Base-by-base conservation (phyloP, 2,329 filamentous ascomycete genomes). In the Fusarium sp. region DNA sequence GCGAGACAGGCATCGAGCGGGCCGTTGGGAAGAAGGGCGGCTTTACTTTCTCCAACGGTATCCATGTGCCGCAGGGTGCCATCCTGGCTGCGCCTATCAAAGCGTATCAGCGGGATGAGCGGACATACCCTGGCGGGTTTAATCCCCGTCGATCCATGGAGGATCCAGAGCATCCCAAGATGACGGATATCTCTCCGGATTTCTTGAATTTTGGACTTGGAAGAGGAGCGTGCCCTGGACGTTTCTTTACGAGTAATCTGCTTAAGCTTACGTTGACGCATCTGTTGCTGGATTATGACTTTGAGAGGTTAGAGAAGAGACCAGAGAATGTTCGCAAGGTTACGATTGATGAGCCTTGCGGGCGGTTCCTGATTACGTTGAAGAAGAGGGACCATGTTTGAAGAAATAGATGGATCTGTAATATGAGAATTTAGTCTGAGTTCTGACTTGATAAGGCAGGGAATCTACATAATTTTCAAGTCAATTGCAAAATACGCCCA, bases 1-100 rank as follows among this genome's bases (percentile, higher is more conserved):
- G 63, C 17, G 63, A 66, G 45, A 66, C 63, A 17, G 63, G 59
- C 36, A 55, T 66, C 21, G 63, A 66, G 41, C 48, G 63, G 21
- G 63, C 60, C 8, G 63, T 66, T 14, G 60, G 46, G 14, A 66
- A 55, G 9, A 41, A 43, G 15, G 63, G 63, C 7, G 63, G 63
- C 29, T 66, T 66, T 49, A 66, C 63, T n/a, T 66, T 66, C 41
- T 66, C 63, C 35, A 66, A 66, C 59, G 63, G 63, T 15, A 39
- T 55, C 17, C 63, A 66, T 25, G 63, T 66, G 27, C 63, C 63
- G n/a, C 48, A 66, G 35, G 59, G 63, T 23, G 63, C 59, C 21
- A 58, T 66, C 14, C 49, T 66, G 11, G 63, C 59, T n/a, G 63
- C 63, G 11, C 63, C 63, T 6, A 66, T 66, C 49, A 66, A 66